These are phyloP conservation scores for Didymella keratinophila DNA, from an alignment of 2,329 filamentous ascomycete genomes.

Conservation along the genomic window DNA sequence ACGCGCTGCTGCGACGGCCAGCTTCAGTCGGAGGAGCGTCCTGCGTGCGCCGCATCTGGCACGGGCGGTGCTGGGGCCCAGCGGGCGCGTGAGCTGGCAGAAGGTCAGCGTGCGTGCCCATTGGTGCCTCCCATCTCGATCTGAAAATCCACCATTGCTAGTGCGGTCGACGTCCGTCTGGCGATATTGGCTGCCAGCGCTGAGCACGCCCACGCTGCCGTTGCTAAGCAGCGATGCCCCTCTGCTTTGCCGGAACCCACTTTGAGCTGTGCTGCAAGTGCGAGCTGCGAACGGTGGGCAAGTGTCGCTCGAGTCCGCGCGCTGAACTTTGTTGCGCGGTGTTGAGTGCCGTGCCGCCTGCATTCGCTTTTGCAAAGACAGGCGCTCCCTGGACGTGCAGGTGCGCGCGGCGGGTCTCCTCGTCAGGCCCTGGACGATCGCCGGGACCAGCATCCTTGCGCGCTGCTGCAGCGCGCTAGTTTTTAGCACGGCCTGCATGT, in stretches of 20 bases:
- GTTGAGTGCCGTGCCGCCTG: constrained; percentile 9
- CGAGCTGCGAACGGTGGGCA: neutral
- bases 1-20: neutral
- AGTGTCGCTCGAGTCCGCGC: neutral
- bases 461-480: constrained; percentile 18
- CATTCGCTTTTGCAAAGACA: constrained; percentile 3
- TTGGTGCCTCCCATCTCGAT: constrained; percentile 20
- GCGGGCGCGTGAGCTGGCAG: constrained; percentile 18
- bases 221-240: neutral
- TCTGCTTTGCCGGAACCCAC: neutral
- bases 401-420: constrained; percentile 19
- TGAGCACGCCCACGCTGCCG: neutral
- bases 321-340: constrained; percentile 2
- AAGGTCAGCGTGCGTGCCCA: neutral
- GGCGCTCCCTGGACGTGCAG: constrained; percentile 18
- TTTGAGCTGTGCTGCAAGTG: neutral
- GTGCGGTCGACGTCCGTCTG: constrained; percentile 18
- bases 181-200: constrained; percentile 4
- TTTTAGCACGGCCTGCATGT: constrained; percentile 21
- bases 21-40: constrained; percentile 3
- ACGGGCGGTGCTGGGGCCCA: neutral
- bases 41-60: constrained; percentile 5
- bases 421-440: constrained; percentile 24
- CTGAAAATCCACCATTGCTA: constrained; percentile 18
- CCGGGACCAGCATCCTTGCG: constrained; percentile 18